phyloP scores from a whole-genome alignment of 2,329 filamentous ascomycete species.

The Podosphaera aphanis region DNA sequence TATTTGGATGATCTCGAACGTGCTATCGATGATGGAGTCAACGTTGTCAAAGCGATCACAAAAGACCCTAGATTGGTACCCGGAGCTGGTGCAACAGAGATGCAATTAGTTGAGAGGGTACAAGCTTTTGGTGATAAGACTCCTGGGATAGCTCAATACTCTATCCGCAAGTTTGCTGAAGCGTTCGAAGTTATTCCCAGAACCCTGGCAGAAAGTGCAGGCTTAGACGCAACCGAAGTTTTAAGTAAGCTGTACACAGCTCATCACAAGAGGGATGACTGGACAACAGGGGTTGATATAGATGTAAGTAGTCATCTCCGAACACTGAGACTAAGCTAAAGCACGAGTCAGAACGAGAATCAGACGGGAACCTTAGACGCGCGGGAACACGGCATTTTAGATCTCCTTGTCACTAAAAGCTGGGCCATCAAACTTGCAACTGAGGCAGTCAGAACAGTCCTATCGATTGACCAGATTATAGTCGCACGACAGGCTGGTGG shows the following conservation, averaged over 20 bases:
- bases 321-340: slow-evolving; percentile 4
- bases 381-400: slow-evolving; percentile 69
- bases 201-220: slow-evolving; percentile 81
- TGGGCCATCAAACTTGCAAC: slow-evolving; percentile 97
- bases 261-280: slow-evolving; percentile 70
- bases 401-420: slow-evolving; percentile 74
- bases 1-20: slow-evolving; percentile 93
- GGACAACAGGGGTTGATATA: slow-evolving; percentile 83
- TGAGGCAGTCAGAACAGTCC: slow-evolving; percentile 75
- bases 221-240: slow-evolving; percentile 91
- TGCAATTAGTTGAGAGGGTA: slow-evolving; percentile 82
- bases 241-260: slow-evolving; percentile 80
- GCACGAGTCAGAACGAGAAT: slow-evolving; percentile 37
- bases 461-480: slow-evolving; percentile 97
- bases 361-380: slow-evolving; percentile 65
- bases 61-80: slow-evolving; percentile 78
- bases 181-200: slow-evolving; percentile 93
- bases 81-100: slow-evolving; percentile 81
- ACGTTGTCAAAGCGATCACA: slow-evolving; percentile 95
- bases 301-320: slow-evolving; percentile 28
- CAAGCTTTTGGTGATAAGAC: slow-evolving; percentile 80
- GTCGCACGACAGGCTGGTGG: slow-evolving; percentile 92
- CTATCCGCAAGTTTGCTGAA: slow-evolving; percentile 92
- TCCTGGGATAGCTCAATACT: slow-evolving; percentile 77
- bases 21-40: slow-evolving; percentile 92